Evolutionary conservation across 2,329 filamentous ascomycete genomes (phyloP).

Genomic region (Mollisia scopiformis): DNA sequence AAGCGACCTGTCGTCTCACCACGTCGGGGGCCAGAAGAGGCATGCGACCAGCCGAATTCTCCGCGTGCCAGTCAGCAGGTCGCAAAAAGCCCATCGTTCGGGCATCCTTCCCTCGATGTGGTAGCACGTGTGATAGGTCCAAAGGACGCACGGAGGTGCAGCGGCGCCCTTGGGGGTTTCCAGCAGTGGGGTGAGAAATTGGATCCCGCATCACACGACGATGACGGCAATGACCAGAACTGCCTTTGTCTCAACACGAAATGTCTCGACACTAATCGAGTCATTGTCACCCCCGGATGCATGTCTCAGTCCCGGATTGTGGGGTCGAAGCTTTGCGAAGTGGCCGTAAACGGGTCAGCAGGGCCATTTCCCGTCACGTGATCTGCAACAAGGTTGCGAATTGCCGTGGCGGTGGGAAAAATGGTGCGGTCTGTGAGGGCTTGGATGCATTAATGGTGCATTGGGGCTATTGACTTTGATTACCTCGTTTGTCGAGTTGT

Average conservation of each 20-base stretch:
- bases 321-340: not conserved
- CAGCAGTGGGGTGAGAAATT: not conserved
- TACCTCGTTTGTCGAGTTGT: not conserved
- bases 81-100: not conserved
- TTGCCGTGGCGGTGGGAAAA: not conserved
- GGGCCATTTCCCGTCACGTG: not conserved
- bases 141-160: not conserved
- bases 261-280: constrained; percentile 8
- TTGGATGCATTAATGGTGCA: constrained; percentile 5
- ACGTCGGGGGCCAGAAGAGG: constrained; percentile 12
- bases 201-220: not conserved
- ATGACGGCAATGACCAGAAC: not conserved
- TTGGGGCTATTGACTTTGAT: not conserved
- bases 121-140: constrained; percentile 13
- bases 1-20: constrained; percentile 21
- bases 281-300: constrained; percentile 10
- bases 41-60: constrained; percentile 30
- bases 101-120: not conserved
- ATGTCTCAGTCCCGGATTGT: not conserved
- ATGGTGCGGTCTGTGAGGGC: not conserved
- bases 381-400: constrained; percentile 1
- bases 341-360: not conserved
- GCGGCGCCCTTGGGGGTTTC: not conserved
- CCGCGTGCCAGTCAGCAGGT: constrained; percentile 26
- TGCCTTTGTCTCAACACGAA: not conserved